Evolutionary conservation across 208 protist genomes (phyloP).

Genomic region (Leishmania arabica): DNA sequence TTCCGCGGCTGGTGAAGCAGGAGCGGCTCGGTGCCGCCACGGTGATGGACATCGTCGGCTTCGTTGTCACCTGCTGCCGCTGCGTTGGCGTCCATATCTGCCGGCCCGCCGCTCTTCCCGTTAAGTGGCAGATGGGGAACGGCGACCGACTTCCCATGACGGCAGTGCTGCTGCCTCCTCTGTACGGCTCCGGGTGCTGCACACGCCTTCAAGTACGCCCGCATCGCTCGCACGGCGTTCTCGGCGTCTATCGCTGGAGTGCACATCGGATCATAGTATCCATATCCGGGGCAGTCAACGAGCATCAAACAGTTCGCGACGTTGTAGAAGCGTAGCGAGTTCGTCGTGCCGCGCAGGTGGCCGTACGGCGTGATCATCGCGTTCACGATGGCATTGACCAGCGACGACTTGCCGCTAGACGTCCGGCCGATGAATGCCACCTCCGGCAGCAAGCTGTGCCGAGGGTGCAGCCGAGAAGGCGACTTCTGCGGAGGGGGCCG

Average conservation of each 20-base stretch:
- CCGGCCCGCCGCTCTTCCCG: background rate
- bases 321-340: conserved; percentile 76
- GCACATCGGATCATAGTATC: conserved; percentile 77
- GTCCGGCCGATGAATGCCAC: conserved; percentile 90
- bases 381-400: conserved; percentile 89
- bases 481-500: background rate
- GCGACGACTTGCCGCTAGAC: conserved; percentile 83
- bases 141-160: background rate
- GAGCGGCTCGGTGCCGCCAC: background rate
- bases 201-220: conserved; percentile 52
- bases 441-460: conserved; percentile 58
- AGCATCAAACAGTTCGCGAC: conserved; percentile 66
- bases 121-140: background rate
- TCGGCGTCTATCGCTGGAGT: conserved; percentile 65
- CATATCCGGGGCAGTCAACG: conserved; percentile 90
- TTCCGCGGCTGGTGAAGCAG: conserved; percentile 38
- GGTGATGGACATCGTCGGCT: background rate
- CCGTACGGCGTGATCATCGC: conserved; percentile 83
- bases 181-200: conserved; percentile 16
- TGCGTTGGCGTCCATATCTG: background rate
- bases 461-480: background rate
- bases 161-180: background rate
- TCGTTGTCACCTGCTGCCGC: background rate
- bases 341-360: conserved; percentile 84
- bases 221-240: conserved; percentile 75